Base-by-base conservation (phyloP, 148 eudicot genomes). In the Agrostemma githago region DNA sequence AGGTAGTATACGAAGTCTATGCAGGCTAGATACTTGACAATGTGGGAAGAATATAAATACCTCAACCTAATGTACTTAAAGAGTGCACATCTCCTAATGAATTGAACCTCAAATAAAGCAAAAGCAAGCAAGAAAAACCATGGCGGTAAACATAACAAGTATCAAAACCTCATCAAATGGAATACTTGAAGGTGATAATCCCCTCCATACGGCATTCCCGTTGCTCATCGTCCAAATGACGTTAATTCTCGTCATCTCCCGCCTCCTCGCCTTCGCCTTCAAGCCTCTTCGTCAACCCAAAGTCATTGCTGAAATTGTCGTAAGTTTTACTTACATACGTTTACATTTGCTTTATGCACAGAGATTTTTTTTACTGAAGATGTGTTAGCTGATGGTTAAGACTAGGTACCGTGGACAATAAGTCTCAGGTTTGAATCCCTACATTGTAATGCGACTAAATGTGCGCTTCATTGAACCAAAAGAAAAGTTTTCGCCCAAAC, bases 261-360 rank as follows among this genome's bases (percentile, higher is more conserved):
- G 89, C 57, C 43, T 75, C 66, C 82, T 86, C 71, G 79, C 89
- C 67, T 69, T 79, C 38, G 26, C 78, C 62, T 80, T 86, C 73
- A 83, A 86, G 74, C 89, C 89, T 20, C 85, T 86, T 12, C 82
- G 89, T 7, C 89, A 86, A 37, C 89, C 89, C 43, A 81, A 82
- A 76, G 89, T 86, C 82, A 86, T 86, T 70, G 89, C 89, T 26
- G 89, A 86, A 76, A 83, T 86, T 58, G 77, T 86, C 75, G 89
- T 86, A 83, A 19, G 84, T 75, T 67, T 41, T 42, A 5, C 20
- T 8, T 37, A 0, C 34, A 26, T 37, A 0, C 34, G 1, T 26
- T 26, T 26, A 26, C 34, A 26, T 26, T 26, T 26, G 34, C 34
- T 26, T 26, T 26, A 26, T 26, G 34, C 34, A 26, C 34, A 26